Conservation (phyloP, 140 eudicot species). For the Stevia rebaudiana region DNA sequence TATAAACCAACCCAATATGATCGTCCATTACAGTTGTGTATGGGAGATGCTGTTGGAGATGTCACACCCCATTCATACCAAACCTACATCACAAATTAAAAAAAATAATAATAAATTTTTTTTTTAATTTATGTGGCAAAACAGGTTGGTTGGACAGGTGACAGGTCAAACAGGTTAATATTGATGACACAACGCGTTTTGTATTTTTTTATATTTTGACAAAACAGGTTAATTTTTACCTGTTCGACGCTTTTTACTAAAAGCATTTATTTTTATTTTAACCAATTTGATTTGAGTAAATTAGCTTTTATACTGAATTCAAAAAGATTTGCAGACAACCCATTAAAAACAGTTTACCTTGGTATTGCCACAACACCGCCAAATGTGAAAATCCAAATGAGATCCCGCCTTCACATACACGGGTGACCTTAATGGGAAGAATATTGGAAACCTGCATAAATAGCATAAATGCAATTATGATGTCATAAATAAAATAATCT, state of each 20-base stretch:
- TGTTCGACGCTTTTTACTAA: background rate
- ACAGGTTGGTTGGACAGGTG: background rate
- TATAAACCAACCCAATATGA: slow-evolving; percentile 97
- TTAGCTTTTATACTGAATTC: background rate
- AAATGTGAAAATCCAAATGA: slow-evolving; percentile 69
- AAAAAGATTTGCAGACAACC: background rate
- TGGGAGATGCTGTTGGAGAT: slow-evolving; percentile 57
- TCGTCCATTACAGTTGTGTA: slow-evolving; percentile 87
- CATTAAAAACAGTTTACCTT: slow-evolving; percentile 42
- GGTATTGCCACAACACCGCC: slow-evolving; percentile 95
- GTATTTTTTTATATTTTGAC: no score
- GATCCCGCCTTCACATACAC: slow-evolving; percentile 48
- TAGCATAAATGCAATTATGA: slow-evolving; percentile 7
- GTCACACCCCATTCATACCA: slow-evolving; percentile 98
- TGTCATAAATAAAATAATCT: background rate
- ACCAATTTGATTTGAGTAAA: background rate
- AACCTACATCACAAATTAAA: slow-evolving; percentile 47
- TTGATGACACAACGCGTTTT: no score
- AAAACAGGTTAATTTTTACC: background rate
- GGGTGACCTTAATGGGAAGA: slow-evolving; percentile 82
- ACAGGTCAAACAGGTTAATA: background rate
- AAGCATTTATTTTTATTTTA: no score
- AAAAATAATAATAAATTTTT: background rate
- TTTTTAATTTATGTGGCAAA: background rate
- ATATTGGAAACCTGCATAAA: slow-evolving; percentile 79